phyloP scores from a whole-genome alignment of 305 asterid species.

The Fraxinus ornus region DNA sequence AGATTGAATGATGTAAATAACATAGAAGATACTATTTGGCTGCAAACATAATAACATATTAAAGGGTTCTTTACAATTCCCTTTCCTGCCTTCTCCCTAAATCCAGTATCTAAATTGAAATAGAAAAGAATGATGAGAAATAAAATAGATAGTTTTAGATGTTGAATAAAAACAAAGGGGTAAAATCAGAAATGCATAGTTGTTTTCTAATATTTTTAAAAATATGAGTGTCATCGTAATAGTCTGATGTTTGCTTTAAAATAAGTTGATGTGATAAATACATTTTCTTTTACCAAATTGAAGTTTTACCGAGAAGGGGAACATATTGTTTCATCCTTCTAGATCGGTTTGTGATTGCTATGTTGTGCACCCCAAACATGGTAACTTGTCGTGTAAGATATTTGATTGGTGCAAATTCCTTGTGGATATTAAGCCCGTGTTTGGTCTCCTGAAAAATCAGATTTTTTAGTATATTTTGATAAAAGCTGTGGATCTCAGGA shows the following conservation, averaged over 20 bases:
- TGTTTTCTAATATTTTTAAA: background rate
- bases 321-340: background rate
- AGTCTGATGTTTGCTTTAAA: background rate
- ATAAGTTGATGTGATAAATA: background rate
- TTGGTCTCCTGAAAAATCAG: background rate
- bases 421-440: background rate
- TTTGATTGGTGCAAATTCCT: background rate
- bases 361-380: background rate
- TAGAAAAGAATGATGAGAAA: background rate
- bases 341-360: background rate
- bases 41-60: background rate
- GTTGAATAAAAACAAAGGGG: background rate
- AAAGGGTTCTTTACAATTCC: background rate
- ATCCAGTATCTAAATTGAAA: background rate
- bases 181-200: background rate
- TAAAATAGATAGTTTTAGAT: background rate
- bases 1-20: background rate
- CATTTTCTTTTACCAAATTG: background rate
- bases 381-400: background rate
- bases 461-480: background rate
- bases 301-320: background rate
- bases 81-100: background rate
- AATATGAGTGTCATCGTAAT: background rate
- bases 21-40: background rate
- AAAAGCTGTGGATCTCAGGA: background rate